A percentile compares a stretch with the other conserved stretches of the same genome.
Evolutionary conservation across 2,329 filamentous ascomycete genomes (phyloP).

Genomic region (Aspergillus fructus): DNA sequence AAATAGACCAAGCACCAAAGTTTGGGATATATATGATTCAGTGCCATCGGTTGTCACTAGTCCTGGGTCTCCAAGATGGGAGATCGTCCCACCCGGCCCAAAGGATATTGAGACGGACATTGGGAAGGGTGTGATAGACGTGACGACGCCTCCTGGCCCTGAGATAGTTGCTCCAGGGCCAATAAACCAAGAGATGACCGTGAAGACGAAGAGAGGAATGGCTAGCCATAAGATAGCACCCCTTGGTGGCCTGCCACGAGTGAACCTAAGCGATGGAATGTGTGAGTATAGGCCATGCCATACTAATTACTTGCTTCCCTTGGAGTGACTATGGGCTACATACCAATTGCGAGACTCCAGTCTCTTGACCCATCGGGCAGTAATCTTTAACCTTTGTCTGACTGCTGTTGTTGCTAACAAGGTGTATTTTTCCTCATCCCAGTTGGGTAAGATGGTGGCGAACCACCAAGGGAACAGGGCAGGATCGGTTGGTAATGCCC

Average conservation of each 20-base stretch:
- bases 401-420: conserved; percentile 73
- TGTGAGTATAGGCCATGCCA: conserved; percentile 11
- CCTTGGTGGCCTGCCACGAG: conserved; percentile 32
- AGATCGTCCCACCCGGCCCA: conserved; percentile 19
- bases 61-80: conserved; percentile 2
- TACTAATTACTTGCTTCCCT: background rate
- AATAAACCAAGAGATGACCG: conserved; percentile 28
- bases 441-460: conserved; percentile 74
- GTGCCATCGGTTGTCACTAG: conserved; percentile 7
- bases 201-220: conserved; percentile 38
- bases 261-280: conserved; percentile 24
- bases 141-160: conserved; percentile 28
- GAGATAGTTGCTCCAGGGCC: conserved; percentile 22
- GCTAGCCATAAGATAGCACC: conserved; percentile 46
- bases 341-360: conserved; percentile 72
- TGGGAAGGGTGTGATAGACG: conserved; percentile 34
- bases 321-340: conserved; percentile 35
- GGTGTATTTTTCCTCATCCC: conserved; percentile 75
- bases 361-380: conserved; percentile 72
- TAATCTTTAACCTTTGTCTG: conserved; percentile 77
- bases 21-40: conserved; percentile 31
- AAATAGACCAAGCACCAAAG: conserved; percentile 33
- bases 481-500: conserved; percentile 73
- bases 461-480: conserved; percentile 88
- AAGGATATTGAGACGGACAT: conserved; percentile 39